Evolutionary conservation across 2,329 filamentous ascomycete species (phyloP), one percentile per base, ranked within the genome.

Genomic region (Sporothrix variecibatus): DNA sequence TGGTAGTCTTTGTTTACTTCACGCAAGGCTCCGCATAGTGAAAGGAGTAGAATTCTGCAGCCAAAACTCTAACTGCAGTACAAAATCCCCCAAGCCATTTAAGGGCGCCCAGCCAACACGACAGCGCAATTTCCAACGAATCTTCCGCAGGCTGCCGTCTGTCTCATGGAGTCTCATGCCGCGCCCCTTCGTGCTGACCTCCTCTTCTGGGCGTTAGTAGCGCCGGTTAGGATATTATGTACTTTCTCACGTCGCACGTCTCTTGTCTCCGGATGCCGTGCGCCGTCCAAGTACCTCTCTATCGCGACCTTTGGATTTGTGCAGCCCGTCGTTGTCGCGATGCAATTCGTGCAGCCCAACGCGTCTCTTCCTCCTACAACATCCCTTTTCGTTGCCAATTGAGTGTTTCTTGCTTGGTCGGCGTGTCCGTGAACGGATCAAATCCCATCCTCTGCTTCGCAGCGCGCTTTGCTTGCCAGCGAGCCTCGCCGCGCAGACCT

Each of bases 371-470:
- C 40, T 49, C 26, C 9, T 31, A 58, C 67, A 69, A 8, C 46
- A 26, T 38, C 20, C 26, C 28, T 3, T 69, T 40, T 49, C 28
- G 15, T 64, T 28, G 38, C 1, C 5, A 12, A n/a, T 46, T 28
- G 40, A 28, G 40, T 26, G 20, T 71, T 17, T 23, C 17, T 15
- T 28, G 17, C 26, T 49, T 79, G 53, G 79, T 78, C 70, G 82
- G 80, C 67, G 78, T 80, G 79, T 89, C 87, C 34, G 84, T 85
- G 75, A 89, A 89, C 17, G 87, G 87, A 78, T 89, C 87, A 79
- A 89, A 89, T 0, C 87, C 87, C 77, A 89, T 85, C 60, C 83
- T 84, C 75, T 81, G 80, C 76, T 85, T 85, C 11, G 87, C 85
- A 75, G 86, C 86, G 5, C 81, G 82, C 67, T 85, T 82, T n/a